These are phyloP conservation scores for Pythium dissimile DNA, from an alignment of 352 stramenopile species.

Conservation along the genomic window DNA sequence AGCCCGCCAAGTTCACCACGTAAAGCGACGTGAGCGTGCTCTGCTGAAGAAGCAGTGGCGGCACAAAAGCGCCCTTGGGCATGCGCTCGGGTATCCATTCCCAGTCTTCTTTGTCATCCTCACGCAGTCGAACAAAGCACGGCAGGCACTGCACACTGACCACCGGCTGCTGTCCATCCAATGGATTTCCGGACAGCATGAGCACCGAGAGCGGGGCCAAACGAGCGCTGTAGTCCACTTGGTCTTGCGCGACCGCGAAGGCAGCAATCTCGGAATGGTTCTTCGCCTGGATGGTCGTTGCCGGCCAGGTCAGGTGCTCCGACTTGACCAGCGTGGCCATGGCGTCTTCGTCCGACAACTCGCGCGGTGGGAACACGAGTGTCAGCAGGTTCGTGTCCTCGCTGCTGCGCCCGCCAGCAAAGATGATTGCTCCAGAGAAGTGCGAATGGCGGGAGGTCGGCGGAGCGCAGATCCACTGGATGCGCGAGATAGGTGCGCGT, in stretches of 20 bases:
- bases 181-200: slow-evolving; percentile 64
- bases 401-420: slow-evolving; percentile 28
- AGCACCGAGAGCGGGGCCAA: slow-evolving; percentile 58
- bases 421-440: slow-evolving; percentile 51
- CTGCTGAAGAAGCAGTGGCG: slow-evolving; percentile 42
- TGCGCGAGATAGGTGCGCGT: slow-evolving; percentile 30
- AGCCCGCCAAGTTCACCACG: slow-evolving; percentile 35
- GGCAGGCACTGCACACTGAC: slow-evolving; percentile 65
- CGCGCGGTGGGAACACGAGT: slow-evolving; percentile 37
- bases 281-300: slow-evolving; percentile 33
- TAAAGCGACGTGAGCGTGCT: slow-evolving; percentile 46
- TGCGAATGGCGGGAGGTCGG: slow-evolving; percentile 48
- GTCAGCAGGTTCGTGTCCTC: slow-evolving; percentile 34
- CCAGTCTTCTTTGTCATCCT: slow-evolving; percentile 67
- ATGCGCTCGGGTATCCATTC: slow-evolving; percentile 49
- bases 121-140: slow-evolving; percentile 49
- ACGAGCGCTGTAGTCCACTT: slow-evolving; percentile 51
- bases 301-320: slow-evolving; percentile 54
- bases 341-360: slow-evolving; percentile 37
- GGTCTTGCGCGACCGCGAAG: slow-evolving; percentile 45
- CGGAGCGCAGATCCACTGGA: slow-evolving; percentile 63
- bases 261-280: slow-evolving; percentile 50
- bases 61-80: slow-evolving; percentile 28
- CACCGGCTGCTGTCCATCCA: slow-evolving; percentile 58
- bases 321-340: slow-evolving; percentile 50